A percentile compares a stretch with the other conserved stretches of the same genome.
Conservation (phyloP, 2,329 filamentous ascomycete genomes). For the Myriangium duriaei region DNA sequence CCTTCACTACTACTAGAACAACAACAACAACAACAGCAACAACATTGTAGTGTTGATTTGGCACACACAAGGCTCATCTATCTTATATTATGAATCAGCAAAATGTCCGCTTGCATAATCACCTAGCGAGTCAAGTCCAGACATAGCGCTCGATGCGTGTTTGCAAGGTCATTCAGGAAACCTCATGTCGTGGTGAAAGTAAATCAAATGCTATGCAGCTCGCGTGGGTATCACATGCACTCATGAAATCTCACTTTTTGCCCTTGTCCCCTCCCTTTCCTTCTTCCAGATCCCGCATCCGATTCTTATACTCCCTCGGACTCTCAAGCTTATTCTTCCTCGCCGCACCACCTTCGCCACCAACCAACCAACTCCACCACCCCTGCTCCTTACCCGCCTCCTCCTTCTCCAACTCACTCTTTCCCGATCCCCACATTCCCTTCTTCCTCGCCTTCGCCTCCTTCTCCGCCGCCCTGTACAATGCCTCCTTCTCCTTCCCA, state of each 20-base stretch:
- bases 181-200: too few species aligned
- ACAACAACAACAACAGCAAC: too few species aligned
- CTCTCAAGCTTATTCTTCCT: slow-evolving; percentile 55
- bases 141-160: too few species aligned
- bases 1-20: too few species aligned
- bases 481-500: slow-evolving; percentile 35
- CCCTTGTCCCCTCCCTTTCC: slow-evolving; percentile 17
- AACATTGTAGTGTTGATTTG: too few species aligned
- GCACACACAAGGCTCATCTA: too few species aligned
- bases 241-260: slow-evolving; percentile 6
- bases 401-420: slow-evolving; percentile 21
- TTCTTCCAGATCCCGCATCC: slow-evolving; percentile 34
- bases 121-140: slow-evolving; percentile 1
- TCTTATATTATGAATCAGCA: too few species aligned
- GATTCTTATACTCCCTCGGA: slow-evolving; percentile 73
- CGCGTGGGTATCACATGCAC: slow-evolving; percentile 2
- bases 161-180: too few species aligned
- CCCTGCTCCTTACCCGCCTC: slow-evolving; percentile 22
- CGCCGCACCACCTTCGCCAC: slow-evolving; percentile 30
- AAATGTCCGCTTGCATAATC: too few species aligned
- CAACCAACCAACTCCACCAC: slow-evolving; percentile 28
- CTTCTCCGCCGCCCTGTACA: slow-evolving; percentile 53
- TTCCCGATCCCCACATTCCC: slow-evolving; percentile 54
- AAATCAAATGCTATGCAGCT: too few species aligned
- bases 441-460: slow-evolving; percentile 28